Conservation (phyloP, 2,329 filamentous ascomycete genomes). For the Sporothrix phasma region DNA sequence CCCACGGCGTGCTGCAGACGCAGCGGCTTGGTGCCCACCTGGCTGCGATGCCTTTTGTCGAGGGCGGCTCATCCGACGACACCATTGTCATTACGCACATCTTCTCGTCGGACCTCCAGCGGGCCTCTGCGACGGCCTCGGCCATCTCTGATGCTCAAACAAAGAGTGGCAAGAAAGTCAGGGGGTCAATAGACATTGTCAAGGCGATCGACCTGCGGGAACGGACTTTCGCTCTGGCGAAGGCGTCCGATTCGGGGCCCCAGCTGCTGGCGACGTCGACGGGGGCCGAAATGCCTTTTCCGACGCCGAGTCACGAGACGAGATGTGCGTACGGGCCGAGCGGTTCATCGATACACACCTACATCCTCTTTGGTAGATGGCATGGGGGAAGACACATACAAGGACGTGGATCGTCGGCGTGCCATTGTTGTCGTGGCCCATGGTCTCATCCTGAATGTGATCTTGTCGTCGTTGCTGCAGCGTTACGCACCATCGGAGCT, state of each 20-base stretch:
- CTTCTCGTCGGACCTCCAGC: slow-evolving; percentile 68
- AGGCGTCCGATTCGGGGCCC: slow-evolving; percentile 45
- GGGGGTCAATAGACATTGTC: slow-evolving; percentile 23
- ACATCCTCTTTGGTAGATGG: slow-evolving; percentile 40
- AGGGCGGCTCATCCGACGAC: slow-evolving; percentile 46
- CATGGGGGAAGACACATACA: slow-evolving; percentile 12
- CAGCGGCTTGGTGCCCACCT: slow-evolving; percentile 59
- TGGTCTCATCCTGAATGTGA: slow-evolving; percentile 63
- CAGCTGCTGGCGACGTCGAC: background rate
- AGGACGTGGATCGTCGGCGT: background rate
- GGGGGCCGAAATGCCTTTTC: slow-evolving; percentile 16
- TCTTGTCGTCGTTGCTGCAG: slow-evolving; percentile 54
- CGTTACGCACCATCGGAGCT: slow-evolving; percentile 34
- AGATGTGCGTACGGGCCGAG: slow-evolving; percentile 55
- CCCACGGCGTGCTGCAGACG: slow-evolving; percentile 73
- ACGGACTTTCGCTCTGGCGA: slow-evolving; percentile 66
- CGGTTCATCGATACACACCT: slow-evolving; percentile 58
- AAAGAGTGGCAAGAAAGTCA: background rate
- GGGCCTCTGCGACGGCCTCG: slow-evolving; percentile 62
- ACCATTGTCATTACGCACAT: slow-evolving; percentile 44
- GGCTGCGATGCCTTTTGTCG: slow-evolving; percentile 19
- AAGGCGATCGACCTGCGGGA: slow-evolving; percentile 50
- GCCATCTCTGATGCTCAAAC: slow-evolving; percentile 50
- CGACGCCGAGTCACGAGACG: slow-evolving; percentile 57
- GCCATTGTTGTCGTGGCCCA: slow-evolving; percentile 66